Base-by-base conservation (phyloP, 2,329 filamentous ascomycete genomes). In the Aspergillus sp. region DNA sequence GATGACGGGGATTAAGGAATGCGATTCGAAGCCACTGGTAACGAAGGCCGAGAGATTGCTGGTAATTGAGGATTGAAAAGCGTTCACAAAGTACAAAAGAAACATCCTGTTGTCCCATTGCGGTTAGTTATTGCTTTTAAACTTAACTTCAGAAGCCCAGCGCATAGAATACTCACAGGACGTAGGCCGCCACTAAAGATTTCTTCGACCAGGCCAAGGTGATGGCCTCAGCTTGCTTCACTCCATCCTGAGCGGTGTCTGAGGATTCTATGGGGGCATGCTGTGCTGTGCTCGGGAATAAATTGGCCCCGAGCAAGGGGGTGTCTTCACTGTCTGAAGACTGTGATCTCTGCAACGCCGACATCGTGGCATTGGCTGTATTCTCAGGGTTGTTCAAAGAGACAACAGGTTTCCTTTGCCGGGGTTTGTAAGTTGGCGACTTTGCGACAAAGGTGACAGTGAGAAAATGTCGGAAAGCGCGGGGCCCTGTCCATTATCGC, bases 1-100 rank as follows among this genome's bases (percentile, higher is more conserved):
- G n/a, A 83, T 84, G 17, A 83, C 78, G 1, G 81, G 76, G 2
- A 82, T 76, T 27, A 86, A 73, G 0, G 83, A 84, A 64, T 87
- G 84, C 3, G 75, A 69, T 40, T 77, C 66, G 60, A 81, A 87
- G 25, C 73, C 76, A 64, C 79, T 83, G 33, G 82, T 83, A 39
- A 82, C 78, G 61, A 78, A 84, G 21, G 80, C 77, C 3, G 70
- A 74, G 43, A 84, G 62, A 56, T 74, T 77, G 49, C 66, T 64
- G 12, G 76, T 69, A 39, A 76, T 74, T 4, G 70, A 70, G 14
- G 68, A 66, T 60, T 78, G 74, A 55, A 80, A 71, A 1, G 74
- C 72, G 62, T 78, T 76, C 58, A 77, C 72, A 35, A 77, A 74
- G 65, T 75, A 77, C 31, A 78, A 64, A 12, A 77, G 62, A 68